Percentiles rank a stretch among this genome's conserved stretches.
These are phyloP conservation scores for Peronosclerospora sorghi DNA, from an alignment of 352 stramenopile species.

Conservation along the genomic window DNA sequence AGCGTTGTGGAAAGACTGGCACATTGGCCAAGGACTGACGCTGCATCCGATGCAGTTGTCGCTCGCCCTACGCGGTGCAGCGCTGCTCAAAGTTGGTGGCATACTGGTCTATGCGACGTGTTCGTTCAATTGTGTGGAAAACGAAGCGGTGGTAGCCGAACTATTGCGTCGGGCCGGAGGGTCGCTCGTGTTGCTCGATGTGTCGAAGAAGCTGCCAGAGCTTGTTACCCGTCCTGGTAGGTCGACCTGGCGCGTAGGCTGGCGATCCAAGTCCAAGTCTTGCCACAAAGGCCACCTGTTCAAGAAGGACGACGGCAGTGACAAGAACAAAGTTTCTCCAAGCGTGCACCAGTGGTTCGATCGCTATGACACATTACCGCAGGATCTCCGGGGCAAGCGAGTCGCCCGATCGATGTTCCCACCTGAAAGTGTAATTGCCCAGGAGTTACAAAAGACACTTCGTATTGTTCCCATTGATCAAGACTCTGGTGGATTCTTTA, in stretches of 20 bases:
- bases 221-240: conserved; percentile 45
- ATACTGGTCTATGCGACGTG: conserved; percentile 95
- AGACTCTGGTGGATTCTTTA: conserved; percentile 98
- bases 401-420: conserved; percentile 82
- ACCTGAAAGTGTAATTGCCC: conserved; percentile 18
- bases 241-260: conserved; percentile 61
- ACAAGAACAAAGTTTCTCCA: conserved; percentile 2
- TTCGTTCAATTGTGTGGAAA: conserved; percentile 97
- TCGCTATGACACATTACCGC: conserved; percentile 39
- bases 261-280: conserved; percentile 84
- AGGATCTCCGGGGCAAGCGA: conserved; percentile 54
- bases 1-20: conserved; percentile 90
- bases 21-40: conserved; percentile 80
- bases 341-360: conserved; percentile 72
- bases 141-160: conserved; percentile 96
- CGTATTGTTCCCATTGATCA: conserved; percentile 95
- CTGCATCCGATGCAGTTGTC: conserved; percentile 90
- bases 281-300: conserved; percentile 72
- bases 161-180: conserved; percentile 84
- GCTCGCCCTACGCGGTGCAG: conserved; percentile 86
- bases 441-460: conserved; percentile 83
- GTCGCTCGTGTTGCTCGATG: conserved; percentile 86
- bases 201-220: conserved; percentile 41
- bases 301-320: conserved; percentile 10
- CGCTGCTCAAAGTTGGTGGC: conserved; percentile 85